Conservation (phyloP, 345 rosid genomes). For the Syzygium aromaticum region DNA sequence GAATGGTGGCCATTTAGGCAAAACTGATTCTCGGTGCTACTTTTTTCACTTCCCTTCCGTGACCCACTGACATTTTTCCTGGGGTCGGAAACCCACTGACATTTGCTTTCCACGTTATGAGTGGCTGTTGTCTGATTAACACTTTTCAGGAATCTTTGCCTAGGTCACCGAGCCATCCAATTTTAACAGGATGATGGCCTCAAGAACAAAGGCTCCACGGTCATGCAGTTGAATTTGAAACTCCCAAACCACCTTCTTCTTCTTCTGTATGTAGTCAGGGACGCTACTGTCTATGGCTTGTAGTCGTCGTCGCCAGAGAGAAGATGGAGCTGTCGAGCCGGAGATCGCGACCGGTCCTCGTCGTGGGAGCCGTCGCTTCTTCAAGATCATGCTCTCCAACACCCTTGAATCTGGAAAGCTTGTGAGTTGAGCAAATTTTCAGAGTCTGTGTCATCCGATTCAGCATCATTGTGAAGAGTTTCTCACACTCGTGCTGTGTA, state of each 20-base stretch:
- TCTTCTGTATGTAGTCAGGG: neutral
- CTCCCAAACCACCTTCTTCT: neutral
- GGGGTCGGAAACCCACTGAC: neutral
- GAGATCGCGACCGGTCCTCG: neutral
- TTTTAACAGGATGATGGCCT: neutral
- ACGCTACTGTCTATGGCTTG: neutral
- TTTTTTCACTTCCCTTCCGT: neutral
- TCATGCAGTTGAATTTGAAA: neutral
- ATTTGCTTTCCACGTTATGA: neutral
- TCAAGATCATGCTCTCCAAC: neutral
- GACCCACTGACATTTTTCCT: neutral
- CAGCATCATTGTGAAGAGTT: rapidly evolving
- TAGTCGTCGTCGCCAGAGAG: neutral
- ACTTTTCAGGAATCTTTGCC: neutral
- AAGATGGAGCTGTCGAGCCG: neutral
- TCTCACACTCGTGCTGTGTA: neutral
- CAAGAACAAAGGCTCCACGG: neutral
- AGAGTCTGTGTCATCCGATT: neutral
- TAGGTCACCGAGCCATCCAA: neutral
- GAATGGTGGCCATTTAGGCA: neutral
- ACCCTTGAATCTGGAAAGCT: neutral
- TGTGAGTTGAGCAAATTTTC: neutral
- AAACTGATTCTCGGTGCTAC: neutral
- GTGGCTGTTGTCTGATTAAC: neutral
- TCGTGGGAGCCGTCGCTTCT: neutral